Base-by-base conservation (phyloP, 441 rosid species). In the Gossypium schwendimanii region DNA sequence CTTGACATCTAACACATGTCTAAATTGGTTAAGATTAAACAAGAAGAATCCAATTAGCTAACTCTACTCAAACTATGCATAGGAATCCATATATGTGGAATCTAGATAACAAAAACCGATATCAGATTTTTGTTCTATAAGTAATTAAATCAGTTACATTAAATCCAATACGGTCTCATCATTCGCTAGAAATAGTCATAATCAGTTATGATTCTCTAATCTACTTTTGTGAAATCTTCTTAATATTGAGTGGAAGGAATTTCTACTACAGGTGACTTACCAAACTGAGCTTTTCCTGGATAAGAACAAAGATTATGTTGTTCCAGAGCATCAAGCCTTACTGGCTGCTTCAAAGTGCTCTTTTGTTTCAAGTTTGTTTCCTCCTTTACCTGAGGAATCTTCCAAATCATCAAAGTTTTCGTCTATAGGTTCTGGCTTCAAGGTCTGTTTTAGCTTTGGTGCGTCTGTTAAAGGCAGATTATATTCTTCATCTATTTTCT, bases 241-340 rank as follows among this genome's bases (percentile, higher is more conserved):
- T 47, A 23, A n/a, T 66, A 24, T 49, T 66, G n/a, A 66, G 23
- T 28, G 26, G 26, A 49, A n/a, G n/a, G 21, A 28, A 26, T 67
- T 67, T 26, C 24, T 67, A 45, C 71, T 17, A 68, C 74, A 96
- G 99, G 98, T 93, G 75, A 91, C 97, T 41, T 91, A 96, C 83
- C 99, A 93, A 81, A 93, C 98, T 12, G 97, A 93, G 66, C 75
- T 72, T 8, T 95, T 95, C 86, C 84, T 95, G 77, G 99, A 95
- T 80, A 95, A 95, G 85, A 96, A 91, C 89, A 96, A 96, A 84
- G 99, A 96, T 77, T 93, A 91, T 79, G 97, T 96, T 75, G 89
- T 96, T 75, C 86, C 93, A 55, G 99, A 96, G 84, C 98, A 93
- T 84, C 97, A 91, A 76, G 84, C 97, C 63, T 90, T 96, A 63